Evolutionary conservation across 306 rosid genomes (phyloP), one percentile per base, ranked within the genome.

Genomic region (Cucurbita pepo): DNA sequence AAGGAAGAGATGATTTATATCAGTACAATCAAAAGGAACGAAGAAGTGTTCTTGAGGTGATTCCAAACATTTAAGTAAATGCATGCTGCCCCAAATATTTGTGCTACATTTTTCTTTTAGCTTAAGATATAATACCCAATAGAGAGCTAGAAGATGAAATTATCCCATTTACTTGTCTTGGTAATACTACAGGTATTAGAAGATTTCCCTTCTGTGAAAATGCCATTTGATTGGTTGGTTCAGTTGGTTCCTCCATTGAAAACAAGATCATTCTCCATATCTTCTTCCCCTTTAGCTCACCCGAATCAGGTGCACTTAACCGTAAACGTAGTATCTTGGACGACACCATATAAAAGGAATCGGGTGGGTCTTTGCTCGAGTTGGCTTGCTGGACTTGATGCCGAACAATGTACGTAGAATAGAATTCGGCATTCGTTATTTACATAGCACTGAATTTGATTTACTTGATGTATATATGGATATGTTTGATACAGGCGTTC

Each of bases 1-100:
- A 89, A 86, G 96, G 98, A 86, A 89, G 98, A 79, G 98, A 94
- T 57, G 98, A 94, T 85, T 81, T 94, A 19, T 94, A 90, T 82
- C 88, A 90, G 79, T 94, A 94, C 88, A 94, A 94, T 79, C 96
- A 88, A 89, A 94, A 84, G 82, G 97, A 93, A 82, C 83, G 89
- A 79, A 86, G 96, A 86, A 90, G 86, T 74, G 90, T 93, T 75
- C 92, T 93, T 62, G 98, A 90, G 97, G 97, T 90, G 62, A 75
- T 79, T 56, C 69, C 81, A 50, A 76, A 61, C 11, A 34, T 22
- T 18, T 52, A 25, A 48, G 18, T 44, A 25, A 66, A 34, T 51
- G 52, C 67, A 56, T 5, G 43, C 57, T 45, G 8, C 72, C 41
- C 56, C 12, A 67, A 67, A 67, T 14, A 47, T 47, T 45, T 66